A percentile compares a stretch with the other conserved stretches of the same genome.
phyloP scores from a whole-genome alignment of 2,329 filamentous ascomycete genomes.

The Harringtonia lauricola region DNA sequence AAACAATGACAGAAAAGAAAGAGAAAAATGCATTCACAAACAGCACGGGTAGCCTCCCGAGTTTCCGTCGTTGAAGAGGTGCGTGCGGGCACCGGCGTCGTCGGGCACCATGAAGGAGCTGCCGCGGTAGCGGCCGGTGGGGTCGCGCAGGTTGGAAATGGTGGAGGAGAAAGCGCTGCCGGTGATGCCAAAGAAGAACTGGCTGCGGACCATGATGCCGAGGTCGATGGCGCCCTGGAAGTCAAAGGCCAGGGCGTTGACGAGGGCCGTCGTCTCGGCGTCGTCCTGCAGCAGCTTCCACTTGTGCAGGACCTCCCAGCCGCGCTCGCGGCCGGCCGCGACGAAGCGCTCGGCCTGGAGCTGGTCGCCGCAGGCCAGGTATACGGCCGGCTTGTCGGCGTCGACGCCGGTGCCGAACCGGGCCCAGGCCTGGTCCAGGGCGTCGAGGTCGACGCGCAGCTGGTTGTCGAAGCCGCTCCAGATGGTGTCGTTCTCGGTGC shows the following conservation, averaged over 20 bases:
- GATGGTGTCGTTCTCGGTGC: slow-evolving; percentile 20
- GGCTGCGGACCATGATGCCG: slow-evolving; percentile 17
- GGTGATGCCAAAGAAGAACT: slow-evolving; percentile 19
- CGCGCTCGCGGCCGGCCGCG: slow-evolving; percentile 14
- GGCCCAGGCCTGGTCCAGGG: slow-evolving; percentile 17
- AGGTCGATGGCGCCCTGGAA: slow-evolving; percentile 15
- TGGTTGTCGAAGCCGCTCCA: slow-evolving; percentile 20
- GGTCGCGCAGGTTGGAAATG: slow-evolving; percentile 17
- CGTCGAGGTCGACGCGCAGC: slow-evolving; percentile 18
- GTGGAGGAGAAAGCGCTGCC: slow-evolving; percentile 19
- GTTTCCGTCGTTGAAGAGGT: slow-evolving; percentile 18
- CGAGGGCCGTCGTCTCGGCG: slow-evolving; percentile 7
- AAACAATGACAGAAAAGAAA: too few relatives aligned
- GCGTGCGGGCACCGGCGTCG: slow-evolving; percentile 17
- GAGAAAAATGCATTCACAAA: too few relatives aligned
- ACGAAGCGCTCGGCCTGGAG: slow-evolving; percentile 17
- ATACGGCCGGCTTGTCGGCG: slow-evolving; percentile 13
- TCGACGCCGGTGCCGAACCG: slow-evolving; percentile 10
- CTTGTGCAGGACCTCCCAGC: slow-evolving; percentile 21
- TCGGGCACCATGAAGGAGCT: slow-evolving; percentile 14
- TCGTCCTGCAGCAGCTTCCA: slow-evolving; percentile 14
- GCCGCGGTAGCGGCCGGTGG: slow-evolving; percentile 18
- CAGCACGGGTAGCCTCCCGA: slow-evolving; percentile 17
- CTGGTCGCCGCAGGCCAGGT: slow-evolving; percentile 20
- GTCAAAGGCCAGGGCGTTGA: slow-evolving; percentile 2